Evolutionary conservation across 352 stramenopile genomes (phyloP), one percentile per base, ranked within the genome.

Genomic region (Globisporangium canariense): DNA sequence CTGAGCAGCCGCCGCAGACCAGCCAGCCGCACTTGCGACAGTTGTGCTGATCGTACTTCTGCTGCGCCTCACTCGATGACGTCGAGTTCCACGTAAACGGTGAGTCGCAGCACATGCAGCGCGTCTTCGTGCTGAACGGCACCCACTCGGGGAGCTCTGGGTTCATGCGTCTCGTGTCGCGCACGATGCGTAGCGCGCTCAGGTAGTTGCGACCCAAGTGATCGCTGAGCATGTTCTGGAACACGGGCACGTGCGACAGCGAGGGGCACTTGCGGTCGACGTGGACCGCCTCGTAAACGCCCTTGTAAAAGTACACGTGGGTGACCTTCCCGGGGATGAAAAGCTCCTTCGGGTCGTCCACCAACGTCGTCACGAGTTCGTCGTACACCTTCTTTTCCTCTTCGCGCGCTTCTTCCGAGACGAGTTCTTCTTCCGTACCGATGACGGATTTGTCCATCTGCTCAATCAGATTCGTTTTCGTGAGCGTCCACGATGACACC

Each of bases 1-100:
- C 70, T 1, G 87, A 96, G 55, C 87, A 96, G n/a, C 86, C 86
- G 65, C 91, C 82, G 51, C 87, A 96, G 18, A 94, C 83, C 28
- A 96, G 75, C 47, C 74, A 82, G 16, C 87, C 87, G 58, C 87
- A 96, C 28, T 79, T 86, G 58, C 86, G 75, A 69, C 90, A 97
- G 62, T 96, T 96, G 75, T 97, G 88, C 70, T 96, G 89, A 70
- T 97, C 90, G 36, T 83, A 81, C 54, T 94, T 93, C 58, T 91
- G 80, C 67, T 97, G 90, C 2, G 90, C 88, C 56, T 97, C 86
- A 56, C 86, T 95, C 22, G 75, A 88, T n/a, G 86, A 94, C 58
- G 87, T 96, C 67, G 85, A 93, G 65, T 94, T 94, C 88, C 88
- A 96, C 51, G 88, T 96, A 65, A 96, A 96, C 20, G 86, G 85